Evolutionary conservation across 208 protist species (phyloP), one percentile per base, ranked within the genome.

Genomic region (Leishmania guyanensis): DNA sequence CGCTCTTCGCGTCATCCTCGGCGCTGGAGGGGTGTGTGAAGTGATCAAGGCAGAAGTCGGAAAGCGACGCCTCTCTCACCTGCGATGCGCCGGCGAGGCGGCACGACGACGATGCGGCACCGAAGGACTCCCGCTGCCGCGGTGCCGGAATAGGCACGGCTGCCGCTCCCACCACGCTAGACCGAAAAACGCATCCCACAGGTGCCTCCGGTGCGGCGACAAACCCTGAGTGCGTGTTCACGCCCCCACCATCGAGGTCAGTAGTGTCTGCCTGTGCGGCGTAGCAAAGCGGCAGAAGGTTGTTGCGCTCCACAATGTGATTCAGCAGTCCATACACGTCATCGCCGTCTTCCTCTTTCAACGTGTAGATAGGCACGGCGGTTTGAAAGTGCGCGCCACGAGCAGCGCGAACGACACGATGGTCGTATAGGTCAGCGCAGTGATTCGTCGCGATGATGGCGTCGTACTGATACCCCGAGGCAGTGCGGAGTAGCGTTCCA

Each of bases 351-450:
- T 97, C 95, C 43, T 97, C 93, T 20, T 84, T 85, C 22, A 98
- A 80, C 0, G 87, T 92, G 80, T 97, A 97, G 73, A 98, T 95
- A 5, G 93, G 93, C 5, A 96, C 93, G 29, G 86, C 80, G 0
- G 81, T 83, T 68, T 97, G 93, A 87, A 98, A 98, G 86, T 98
- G 95, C 0, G 90, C 95, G 2, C 93, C 95, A 46, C 95, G 88
- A 16, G 93, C 93, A 20, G 95, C 93, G 20, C 93, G 92, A 29
- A 98, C 75, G 51, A 96, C 93, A 39, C 95, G 92, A 82, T 97
- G 88, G 79, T 98, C 95, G 83, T 97, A 98, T 71, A 97, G 75
- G 83, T 98, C 95, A 3, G 91, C 92, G 75, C 93, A 98, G 89
- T 98, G 92, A 73, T 97, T 97, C 0, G 90, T 95, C 22, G 90